These are phyloP conservation scores for Tricholoma flavovirens DNA, from an alignment of 768 basidiomycete genomes.

Conservation along the genomic window DNA sequence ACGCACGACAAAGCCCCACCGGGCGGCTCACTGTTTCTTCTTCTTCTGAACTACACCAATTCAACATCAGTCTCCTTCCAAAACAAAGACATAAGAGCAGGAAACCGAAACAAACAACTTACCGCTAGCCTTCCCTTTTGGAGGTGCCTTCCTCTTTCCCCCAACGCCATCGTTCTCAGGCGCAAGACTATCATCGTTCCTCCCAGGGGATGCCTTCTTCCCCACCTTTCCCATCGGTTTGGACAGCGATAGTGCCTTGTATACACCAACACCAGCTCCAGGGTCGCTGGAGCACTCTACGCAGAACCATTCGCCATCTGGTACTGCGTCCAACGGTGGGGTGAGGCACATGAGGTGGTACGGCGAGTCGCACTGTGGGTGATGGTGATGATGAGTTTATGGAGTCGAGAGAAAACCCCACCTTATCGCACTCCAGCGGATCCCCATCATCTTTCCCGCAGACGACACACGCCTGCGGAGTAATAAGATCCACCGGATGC, in stretches of 20 bases:
- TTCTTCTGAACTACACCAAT: not conserved
- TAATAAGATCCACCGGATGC: slow-evolving; percentile 68
- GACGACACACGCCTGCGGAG: slow-evolving; percentile 62
- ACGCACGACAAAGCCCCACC: not conserved
- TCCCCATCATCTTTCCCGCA: slow-evolving; percentile 70
- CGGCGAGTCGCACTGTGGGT: slow-evolving; percentile 76
- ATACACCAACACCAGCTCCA: slow-evolving; percentile 42
- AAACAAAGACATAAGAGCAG: not conserved
- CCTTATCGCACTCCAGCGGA: slow-evolving; percentile 90
- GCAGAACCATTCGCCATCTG: slow-evolving; percentile 93
- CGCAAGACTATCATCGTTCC: slow-evolving; percentile 10
- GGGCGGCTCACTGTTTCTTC: not conserved
- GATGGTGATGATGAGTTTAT: not conserved
- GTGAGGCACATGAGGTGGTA: slow-evolving; percentile 80
- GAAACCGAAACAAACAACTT: slow-evolving; percentile 10
- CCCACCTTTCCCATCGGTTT: slow-evolving; percentile 17
- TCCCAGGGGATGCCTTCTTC: slow-evolving; percentile 12
- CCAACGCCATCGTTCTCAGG: slow-evolving; percentile 4
- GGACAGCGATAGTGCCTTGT: slow-evolving; percentile 19
- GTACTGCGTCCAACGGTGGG: slow-evolving; percentile 71
- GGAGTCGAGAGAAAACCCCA: slow-evolving; percentile 18
- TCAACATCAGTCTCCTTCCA: not conserved
- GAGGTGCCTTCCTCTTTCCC: slow-evolving; percentile 41
- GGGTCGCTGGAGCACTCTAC: slow-evolving; percentile 61
- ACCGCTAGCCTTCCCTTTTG: slow-evolving; percentile 33